phyloP scores from a whole-genome alignment of 2,329 filamentous ascomycete genomes.

The Aurifilum marmelostoma region DNA sequence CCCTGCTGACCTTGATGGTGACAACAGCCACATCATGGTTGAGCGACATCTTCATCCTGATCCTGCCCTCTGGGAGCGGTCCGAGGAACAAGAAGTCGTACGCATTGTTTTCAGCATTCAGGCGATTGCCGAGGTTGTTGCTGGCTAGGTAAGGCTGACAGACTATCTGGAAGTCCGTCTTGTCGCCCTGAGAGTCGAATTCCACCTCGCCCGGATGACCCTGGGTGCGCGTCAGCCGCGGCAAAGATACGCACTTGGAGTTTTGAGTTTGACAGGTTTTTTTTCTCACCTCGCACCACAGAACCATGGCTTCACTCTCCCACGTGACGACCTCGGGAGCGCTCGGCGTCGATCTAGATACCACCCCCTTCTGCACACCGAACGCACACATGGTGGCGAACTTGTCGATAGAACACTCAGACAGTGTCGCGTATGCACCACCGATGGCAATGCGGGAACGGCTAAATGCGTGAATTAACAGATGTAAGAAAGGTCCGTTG shows the following conservation, averaged over 20 bases:
- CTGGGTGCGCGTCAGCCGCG: not conserved
- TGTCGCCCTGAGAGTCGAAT: not conserved
- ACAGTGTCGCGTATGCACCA: not conserved
- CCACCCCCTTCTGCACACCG: not conserved
- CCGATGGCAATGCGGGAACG: not conserved
- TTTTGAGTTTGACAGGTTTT: too few relatives aligned
- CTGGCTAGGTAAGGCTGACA: not conserved
- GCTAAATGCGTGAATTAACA: not conserved
- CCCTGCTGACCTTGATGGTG: not conserved
- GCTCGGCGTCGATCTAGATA: not conserved
- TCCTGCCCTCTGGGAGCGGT: not conserved
- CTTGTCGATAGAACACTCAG: not conserved
- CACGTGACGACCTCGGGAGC: not conserved
- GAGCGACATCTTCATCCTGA: not conserved
- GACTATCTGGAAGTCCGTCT: not conserved
- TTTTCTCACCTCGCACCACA: not conserved
- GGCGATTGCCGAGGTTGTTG: not conserved
- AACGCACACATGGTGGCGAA: not conserved
- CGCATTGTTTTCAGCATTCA: not conserved
- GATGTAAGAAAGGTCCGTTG: not conserved
- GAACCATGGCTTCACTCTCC: not conserved
- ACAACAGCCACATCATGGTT: not conserved
- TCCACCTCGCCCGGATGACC: not conserved
- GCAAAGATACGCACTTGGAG: too few relatives aligned
- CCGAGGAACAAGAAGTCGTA: not conserved